Evolutionary conservation across 345 rosid species (phyloP).

Genomic region (Moricandia moricandioides): DNA sequence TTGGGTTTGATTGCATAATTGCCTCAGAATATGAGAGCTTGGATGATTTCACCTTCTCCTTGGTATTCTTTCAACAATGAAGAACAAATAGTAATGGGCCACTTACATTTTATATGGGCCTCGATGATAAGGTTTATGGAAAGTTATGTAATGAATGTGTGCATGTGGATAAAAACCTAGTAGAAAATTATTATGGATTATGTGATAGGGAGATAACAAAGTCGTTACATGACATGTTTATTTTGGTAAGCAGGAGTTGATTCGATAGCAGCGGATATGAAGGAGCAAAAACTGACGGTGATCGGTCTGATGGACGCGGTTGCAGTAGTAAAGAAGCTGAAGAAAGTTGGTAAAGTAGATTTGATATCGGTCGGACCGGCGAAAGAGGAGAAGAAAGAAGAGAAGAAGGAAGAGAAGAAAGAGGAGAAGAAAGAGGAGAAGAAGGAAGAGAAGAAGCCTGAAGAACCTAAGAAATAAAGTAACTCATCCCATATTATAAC

Average conservation of each 20-base stretch:
- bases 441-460: conserved; percentile 42
- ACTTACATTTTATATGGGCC: neutral
- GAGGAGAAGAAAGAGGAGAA: conserved; percentile 60
- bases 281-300: conserved; percentile 90
- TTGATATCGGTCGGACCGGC: conserved; percentile 87
- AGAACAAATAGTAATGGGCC: neutral
- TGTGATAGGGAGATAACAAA: neutral
- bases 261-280: conserved; percentile 83
- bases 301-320: conserved; percentile 83
- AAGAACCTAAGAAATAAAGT: conserved; percentile 39
- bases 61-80: neutral
- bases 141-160: neutral
- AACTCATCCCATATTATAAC: neutral
- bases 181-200: neutral
- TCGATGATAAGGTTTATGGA: neutral
- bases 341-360: conserved; percentile 94
- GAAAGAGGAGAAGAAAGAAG: conserved; percentile 85
- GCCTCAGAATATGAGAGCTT: conserved; percentile 9
- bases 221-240: neutral
- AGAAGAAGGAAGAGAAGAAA: conserved; percentile 60
- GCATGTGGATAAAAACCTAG: no score
- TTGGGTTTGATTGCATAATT: neutral
- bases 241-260: conserved; percentile 57
- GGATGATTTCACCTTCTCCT: neutral
- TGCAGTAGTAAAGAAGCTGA: conserved; percentile 81